Conservation (phyloP, 306 rosid genomes). For the Erythrophleum fordii region DNA sequence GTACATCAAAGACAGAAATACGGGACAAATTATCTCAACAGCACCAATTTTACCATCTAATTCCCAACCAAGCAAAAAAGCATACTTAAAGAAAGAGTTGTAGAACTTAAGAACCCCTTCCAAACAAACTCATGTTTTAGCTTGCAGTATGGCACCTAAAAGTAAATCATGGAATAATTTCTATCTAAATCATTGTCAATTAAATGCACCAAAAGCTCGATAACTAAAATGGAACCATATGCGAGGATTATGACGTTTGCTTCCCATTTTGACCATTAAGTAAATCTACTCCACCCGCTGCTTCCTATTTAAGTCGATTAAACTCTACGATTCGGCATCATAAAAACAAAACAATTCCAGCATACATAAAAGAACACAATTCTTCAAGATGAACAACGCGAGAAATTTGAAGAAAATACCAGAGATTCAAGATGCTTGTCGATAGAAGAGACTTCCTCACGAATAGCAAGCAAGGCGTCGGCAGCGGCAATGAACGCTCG, state of each 20-base stretch:
- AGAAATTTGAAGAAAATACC: slow-evolving; percentile 5
- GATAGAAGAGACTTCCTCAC: slow-evolving; percentile 62
- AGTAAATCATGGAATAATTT: background rate
- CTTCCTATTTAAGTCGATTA: background rate
- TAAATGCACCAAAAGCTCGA: slow-evolving; percentile 28
- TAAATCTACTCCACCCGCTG: background rate
- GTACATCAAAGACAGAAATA: background rate
- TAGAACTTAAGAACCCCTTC: background rate
- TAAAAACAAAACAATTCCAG: background rate
- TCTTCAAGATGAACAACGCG: background rate
- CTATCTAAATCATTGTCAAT: background rate
- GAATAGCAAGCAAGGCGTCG: slow-evolving; percentile 84
- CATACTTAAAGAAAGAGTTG: background rate
- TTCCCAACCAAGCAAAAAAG: background rate
- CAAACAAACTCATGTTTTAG: background rate
- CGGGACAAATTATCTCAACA: background rate
- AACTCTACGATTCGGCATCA: background rate
- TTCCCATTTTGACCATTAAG: background rate
- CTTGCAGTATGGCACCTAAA: background rate
- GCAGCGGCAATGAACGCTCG: slow-evolving; percentile 91
- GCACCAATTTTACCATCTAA: background rate
- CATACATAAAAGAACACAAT: background rate
- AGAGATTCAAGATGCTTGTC: slow-evolving; percentile 32
- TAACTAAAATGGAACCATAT: background rate
- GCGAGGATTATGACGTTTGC: background rate